These are phyloP conservation scores for Epicoccum sorghinum DNA, from an alignment of 2,329 filamentous ascomycete species.

Conservation along the genomic window DNA sequence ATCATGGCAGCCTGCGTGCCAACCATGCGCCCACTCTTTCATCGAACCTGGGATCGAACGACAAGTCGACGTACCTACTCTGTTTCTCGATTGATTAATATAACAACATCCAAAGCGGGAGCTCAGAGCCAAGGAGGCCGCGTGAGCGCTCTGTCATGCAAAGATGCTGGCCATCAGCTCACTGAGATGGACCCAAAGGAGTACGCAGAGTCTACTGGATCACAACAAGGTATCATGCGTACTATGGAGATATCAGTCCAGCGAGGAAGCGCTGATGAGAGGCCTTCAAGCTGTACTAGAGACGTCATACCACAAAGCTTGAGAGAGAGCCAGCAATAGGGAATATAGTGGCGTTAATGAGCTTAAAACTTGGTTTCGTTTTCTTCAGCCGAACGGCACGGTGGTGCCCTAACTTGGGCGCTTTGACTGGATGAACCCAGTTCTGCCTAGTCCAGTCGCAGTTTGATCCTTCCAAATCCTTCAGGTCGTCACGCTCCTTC, in stretches of 20 bases:
- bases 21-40: constrained; percentile 17
- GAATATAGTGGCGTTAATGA: too few relatives aligned
- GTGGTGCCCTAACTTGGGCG: too few relatives aligned
- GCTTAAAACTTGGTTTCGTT: too few relatives aligned
- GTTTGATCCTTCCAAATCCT: too few relatives aligned
- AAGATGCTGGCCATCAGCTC: not conserved
- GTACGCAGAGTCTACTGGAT: not conserved
- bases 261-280: too few relatives aligned
- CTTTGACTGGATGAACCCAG: too few relatives aligned
- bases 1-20: constrained; percentile 20
- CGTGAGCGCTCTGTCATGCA: not conserved
- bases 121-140: not conserved
- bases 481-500: too few relatives aligned
- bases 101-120: not conserved
- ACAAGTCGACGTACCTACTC: not conserved
- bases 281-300: too few relatives aligned
- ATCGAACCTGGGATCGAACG: constrained; percentile 7
- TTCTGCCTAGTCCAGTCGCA: too few relatives aligned
- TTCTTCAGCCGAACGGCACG: too few relatives aligned
- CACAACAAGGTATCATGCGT: constrained; percentile 3
- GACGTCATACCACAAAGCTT: too few relatives aligned
- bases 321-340: too few relatives aligned
- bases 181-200: not conserved
- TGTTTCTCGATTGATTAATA: not conserved
- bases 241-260: not conserved